Conservation (phyloP, 2,329 filamentous ascomycete genomes). For the Phyllosticta citribraziliensis region DNA sequence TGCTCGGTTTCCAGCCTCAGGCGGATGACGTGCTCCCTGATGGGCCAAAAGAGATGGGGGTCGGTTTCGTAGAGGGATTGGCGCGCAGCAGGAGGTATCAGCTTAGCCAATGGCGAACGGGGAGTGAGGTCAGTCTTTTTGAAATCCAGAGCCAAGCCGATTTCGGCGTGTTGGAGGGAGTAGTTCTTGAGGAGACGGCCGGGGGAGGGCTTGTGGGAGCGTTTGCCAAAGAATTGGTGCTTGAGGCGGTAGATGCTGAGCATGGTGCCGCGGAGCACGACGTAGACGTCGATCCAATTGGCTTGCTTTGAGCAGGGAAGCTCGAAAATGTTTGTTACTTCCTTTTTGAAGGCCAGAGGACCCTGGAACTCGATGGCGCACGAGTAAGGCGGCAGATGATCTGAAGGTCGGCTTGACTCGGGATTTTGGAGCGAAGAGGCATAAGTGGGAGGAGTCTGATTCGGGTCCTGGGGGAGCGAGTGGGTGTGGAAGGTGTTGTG, state of each 20-base stretch:
- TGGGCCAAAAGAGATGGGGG: slow-evolving; percentile 35
- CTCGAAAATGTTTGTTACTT: slow-evolving; percentile 56
- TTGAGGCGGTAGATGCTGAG: slow-evolving; percentile 57
- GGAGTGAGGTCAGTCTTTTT: slow-evolving; percentile 44
- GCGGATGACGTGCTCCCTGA: slow-evolving; percentile 55
- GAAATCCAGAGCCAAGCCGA: slow-evolving; percentile 64
- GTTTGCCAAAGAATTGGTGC: slow-evolving; percentile 20
- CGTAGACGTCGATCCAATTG: slow-evolving; percentile 55
- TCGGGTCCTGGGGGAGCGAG: slow-evolving; percentile 16
- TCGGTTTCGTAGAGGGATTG: slow-evolving; percentile 35
- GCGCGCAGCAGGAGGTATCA: slow-evolving; percentile 32
- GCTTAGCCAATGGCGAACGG: slow-evolving; percentile 35
- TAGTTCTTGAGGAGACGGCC: slow-evolving; percentile 56
- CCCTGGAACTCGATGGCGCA: slow-evolving; percentile 26
- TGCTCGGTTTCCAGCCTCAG: slow-evolving; percentile 65
- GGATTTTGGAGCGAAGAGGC: slow-evolving; percentile 6
- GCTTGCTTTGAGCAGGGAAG: slow-evolving; percentile 44
- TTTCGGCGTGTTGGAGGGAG: slow-evolving; percentile 64
- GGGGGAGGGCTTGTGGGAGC: slow-evolving; percentile 36
- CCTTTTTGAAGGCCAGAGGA: slow-evolving; percentile 48
- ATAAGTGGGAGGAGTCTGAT: slow-evolving; percentile 24
- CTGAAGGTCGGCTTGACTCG: slow-evolving; percentile 14
- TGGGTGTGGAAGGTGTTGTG: slow-evolving; percentile 35
- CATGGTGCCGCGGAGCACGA: slow-evolving; percentile 57
- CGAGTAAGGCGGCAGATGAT: slow-evolving; percentile 22